These are phyloP conservation scores for Aleurites moluccanus DNA, from an alignment of 441 rosid genomes.

Conservation along the genomic window DNA sequence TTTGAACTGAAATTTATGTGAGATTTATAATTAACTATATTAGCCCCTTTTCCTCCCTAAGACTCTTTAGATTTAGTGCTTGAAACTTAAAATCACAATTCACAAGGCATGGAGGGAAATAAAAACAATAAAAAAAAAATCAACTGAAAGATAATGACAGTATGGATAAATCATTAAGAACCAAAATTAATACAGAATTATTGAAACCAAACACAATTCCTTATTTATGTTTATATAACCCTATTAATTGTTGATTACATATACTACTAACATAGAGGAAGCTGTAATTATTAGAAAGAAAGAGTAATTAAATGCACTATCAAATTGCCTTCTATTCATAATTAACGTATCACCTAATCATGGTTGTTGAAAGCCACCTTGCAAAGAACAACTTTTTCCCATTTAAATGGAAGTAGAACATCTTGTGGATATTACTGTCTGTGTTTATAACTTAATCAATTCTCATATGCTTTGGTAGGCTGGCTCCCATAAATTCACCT, in stretches of 20 bases:
- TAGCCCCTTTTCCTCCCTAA: no score
- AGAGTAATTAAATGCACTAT: not conserved
- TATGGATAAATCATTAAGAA: not conserved
- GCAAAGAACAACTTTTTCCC: not conserved
- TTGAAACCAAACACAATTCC: not conserved
- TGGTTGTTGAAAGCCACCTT: slow-evolving; percentile 12
- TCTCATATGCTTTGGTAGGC: no score
- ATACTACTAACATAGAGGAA: not conserved
- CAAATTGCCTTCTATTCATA: not conserved
- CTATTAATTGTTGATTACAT: no score
- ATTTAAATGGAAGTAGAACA: not conserved
- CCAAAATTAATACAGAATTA: no score
- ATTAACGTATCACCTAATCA: slow-evolving; percentile 5
- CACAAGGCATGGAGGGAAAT: not conserved
- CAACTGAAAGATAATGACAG: not conserved
- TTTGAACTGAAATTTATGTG: no score
- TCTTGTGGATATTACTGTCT: not conserved
- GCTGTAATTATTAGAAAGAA: not conserved
- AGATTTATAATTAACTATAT: no score
- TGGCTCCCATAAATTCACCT: no score
- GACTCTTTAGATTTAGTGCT: not conserved
- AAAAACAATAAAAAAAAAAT: not conserved
- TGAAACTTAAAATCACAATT: not conserved
- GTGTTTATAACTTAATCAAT: no score
- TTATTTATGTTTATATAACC: not conserved